Base-by-base conservation (phyloP, 2,329 filamentous ascomycete species). In the Chrysoporthe cubensis region DNA sequence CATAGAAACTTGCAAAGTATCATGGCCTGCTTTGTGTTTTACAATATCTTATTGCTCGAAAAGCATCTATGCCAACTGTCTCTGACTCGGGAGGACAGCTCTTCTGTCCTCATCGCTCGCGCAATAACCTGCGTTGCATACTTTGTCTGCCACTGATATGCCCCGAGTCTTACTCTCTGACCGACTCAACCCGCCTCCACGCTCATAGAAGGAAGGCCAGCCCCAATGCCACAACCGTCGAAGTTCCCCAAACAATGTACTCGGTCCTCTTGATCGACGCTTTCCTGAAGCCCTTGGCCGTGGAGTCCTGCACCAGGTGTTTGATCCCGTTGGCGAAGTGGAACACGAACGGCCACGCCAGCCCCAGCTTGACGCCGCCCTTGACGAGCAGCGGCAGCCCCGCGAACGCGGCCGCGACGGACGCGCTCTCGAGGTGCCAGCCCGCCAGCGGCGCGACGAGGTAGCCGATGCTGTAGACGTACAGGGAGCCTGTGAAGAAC, bases 391-490 rank as follows among this genome's bases (percentile, higher is more conserved):
- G 78, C 26, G 91, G 87, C 37, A 91, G 78, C 4, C 81, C 81
- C 34, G 85, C 88, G 46, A 88, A 87, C 60, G 88, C 81, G 37
- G 88, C 85, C 40, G 87, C 89, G 9, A 92, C 75, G 59, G 87
- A 83, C 63, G 83, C 81, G 67, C 81, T 84, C 83, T 88, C 87
- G 69, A 88, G 76, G 80, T 89, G 87, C 80, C 83, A 84, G 72
- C 87, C 94, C 65, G 93, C 80, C 56, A 91, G 80, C 5, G 94
- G 94, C 0, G 93, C 90, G 72, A 87, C 87, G 70, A 97, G 90
- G 85, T 97, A 97, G 65, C 90, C 88, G 72, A 89, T 80, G 71
- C 91, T 89, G 84, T 93, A 97, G 78, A 88, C 80, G 86, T 97
- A 97, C 71, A 97, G 85, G 62, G 84, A 81, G 71, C 90, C 92